These are phyloP conservation scores for Beta corolliflora DNA, from an alignment of 179 eudicot species.

Conservation along the genomic window DNA sequence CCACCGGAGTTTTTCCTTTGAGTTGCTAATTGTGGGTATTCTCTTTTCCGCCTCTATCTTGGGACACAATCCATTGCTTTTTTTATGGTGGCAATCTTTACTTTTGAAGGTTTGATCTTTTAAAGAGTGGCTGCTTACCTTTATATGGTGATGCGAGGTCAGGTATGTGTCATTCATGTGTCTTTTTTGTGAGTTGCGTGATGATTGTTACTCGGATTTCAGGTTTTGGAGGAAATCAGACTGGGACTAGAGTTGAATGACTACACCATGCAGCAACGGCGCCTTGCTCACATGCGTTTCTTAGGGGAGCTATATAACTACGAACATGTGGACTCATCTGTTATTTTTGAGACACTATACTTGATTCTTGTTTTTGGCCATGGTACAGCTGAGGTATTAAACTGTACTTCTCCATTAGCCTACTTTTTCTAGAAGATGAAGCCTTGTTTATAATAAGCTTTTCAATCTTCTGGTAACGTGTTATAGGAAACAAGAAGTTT, in stretches of 20 bases:
- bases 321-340: slow-evolving; percentile 92
- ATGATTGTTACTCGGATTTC: slow-evolving; percentile 26
- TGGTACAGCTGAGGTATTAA: slow-evolving; percentile 83
- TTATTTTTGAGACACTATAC: slow-evolving; percentile 89
- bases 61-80: background rate
- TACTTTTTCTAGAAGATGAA: background rate
- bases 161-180: background rate
- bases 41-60: background rate
- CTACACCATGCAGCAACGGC: slow-evolving; percentile 90
- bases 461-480: background rate
- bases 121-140: too few species aligned
- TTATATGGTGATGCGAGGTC: background rate
- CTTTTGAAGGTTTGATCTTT: background rate
- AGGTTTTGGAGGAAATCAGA: slow-evolving; percentile 97
- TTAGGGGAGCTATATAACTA: slow-evolving; percentile 95
- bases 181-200: slow-evolving; percentile 3
- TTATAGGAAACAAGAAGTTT: background rate
- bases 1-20: background rate
- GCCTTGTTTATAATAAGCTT: background rate
- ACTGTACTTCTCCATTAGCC: slow-evolving; percentile 11
- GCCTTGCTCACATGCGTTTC: slow-evolving; percentile 95
- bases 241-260: slow-evolving; percentile 89
- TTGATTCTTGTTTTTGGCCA: slow-evolving; percentile 89
- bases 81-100: background rate
- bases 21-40: background rate